Evolutionary conservation across 2,329 filamentous ascomycete genomes (phyloP).

Genomic region (Lecanicillium sp.): DNA sequence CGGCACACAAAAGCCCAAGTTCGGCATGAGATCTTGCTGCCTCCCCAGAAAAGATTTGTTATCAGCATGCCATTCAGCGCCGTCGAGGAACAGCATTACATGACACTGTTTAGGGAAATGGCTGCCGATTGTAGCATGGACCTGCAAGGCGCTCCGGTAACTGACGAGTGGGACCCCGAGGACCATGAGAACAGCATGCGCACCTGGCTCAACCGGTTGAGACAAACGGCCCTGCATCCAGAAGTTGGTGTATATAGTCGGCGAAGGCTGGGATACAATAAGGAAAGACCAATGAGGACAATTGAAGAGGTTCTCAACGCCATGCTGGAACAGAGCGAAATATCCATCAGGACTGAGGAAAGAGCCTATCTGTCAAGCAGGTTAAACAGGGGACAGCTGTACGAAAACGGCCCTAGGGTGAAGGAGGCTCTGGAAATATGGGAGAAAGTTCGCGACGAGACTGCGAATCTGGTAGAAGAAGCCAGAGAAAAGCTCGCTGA

Average conservation of each 20-base stretch:
- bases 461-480: slow-evolving; percentile 47
- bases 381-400: slow-evolving; percentile 66
- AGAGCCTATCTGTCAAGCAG: slow-evolving; percentile 55
- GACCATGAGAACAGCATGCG: slow-evolving; percentile 67
- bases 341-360: slow-evolving; percentile 58
- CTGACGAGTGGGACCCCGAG: slow-evolving; percentile 57
- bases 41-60: slow-evolving; percentile 76
- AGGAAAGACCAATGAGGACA: slow-evolving; percentile 63
- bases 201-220: slow-evolving; percentile 65
- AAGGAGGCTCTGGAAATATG: slow-evolving; percentile 65
- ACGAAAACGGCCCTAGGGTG: slow-evolving; percentile 65
- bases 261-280: slow-evolving; percentile 53
- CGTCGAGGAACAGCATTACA: slow-evolving; percentile 86
- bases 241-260: slow-evolving; percentile 66
- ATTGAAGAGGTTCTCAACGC: slow-evolving; percentile 79
- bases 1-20: slow-evolving; percentile 82
- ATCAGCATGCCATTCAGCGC: slow-evolving; percentile 86
- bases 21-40: slow-evolving; percentile 69
- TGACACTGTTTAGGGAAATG: slow-evolving; percentile 68
- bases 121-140: slow-evolving; percentile 61
- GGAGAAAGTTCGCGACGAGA: slow-evolving; percentile 46
- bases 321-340: slow-evolving; percentile 85
- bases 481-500: slow-evolving; percentile 53
- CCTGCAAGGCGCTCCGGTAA: slow-evolving; percentile 52
- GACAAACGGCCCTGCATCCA: slow-evolving; percentile 80